Conservation (phyloP, 306 rosid genomes). For the Pterocarpus macrocarpus region DNA sequence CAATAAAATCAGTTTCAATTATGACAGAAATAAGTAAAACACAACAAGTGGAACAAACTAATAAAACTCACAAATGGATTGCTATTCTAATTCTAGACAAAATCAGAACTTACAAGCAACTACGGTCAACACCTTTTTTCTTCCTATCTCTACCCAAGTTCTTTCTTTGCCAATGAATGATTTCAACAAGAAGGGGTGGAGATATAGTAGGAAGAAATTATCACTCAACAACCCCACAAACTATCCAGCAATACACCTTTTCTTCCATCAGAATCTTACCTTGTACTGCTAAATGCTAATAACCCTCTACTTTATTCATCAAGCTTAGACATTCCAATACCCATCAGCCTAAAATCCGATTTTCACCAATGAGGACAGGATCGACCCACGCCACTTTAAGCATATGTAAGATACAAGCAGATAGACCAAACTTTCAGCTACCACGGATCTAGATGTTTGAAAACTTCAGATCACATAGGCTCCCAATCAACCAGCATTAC, state of each 20-base stretch:
- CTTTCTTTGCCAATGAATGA: not conserved
- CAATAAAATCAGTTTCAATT: constrained; percentile 28
- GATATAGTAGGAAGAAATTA: not conserved
- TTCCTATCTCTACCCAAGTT: not conserved
- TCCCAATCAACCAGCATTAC: constrained; percentile 7
- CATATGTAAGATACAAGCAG: not conserved
- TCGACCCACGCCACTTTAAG: constrained; percentile 16
- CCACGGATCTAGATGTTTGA: constrained; percentile 14
- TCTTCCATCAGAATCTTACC: constrained; percentile 5
- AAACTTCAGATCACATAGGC: not conserved
- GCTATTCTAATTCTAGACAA: not conserved
- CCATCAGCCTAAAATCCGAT: not conserved
- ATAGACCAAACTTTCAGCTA: constrained; percentile 32
- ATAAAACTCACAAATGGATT: constrained; percentile 6
- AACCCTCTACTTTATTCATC: not conserved
- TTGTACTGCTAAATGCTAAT: not conserved
- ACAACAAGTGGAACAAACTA: not conserved
- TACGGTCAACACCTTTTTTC: not conserved
- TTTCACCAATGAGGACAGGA: constrained; percentile 1
- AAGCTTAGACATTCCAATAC: not conserved
- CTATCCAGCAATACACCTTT: not conserved
- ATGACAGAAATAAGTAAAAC: not conserved
- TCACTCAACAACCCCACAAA: not conserved
- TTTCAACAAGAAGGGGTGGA: not conserved
- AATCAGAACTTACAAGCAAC: constrained; percentile 32